Evolutionary conservation across 257 asterid species (phyloP), one percentile per base, ranked within the genome.

Genomic region (Salvia rosmarinus): DNA sequence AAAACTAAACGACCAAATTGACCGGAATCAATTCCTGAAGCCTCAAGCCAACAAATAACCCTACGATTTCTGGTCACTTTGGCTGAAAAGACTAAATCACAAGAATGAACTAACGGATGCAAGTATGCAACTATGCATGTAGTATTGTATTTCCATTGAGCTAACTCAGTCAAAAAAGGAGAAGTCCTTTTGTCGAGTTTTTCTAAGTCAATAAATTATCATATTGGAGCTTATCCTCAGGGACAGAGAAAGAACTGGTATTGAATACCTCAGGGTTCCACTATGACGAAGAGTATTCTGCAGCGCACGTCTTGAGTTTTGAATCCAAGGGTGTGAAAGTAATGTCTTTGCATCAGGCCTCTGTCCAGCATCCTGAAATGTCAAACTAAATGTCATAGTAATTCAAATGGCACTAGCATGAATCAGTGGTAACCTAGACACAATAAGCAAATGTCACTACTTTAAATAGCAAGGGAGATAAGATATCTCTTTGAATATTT

Each of bases 301-400:
- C 83, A 94, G 79, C 66, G 88, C 97, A 68, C 98, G 95, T 77
- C 99, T 91, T 49, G 99, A 95, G 78, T 89, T 91, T 84, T 88
- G 91, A 75, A 95, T 89, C 99, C 99, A 95, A 75, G 98, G 95
- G 75, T 95, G 99, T 81, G 94, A 91, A 80, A 95, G 96, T 74
- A 95, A 80, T 11, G 97, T 86, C 86, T 85, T 95, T 23, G 99
- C 99, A 80, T 91, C 99, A 19, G 99, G 99, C 85, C 99, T 91
- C 84, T 89, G 99, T 67, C 98, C 88, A 70, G 98, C 95, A 87
- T 95, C 99, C 99, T 95, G 95, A 84, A 83, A 82, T 47, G 67
- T 64, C 64, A 73, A 71, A 55, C 55, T 47, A 64, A 70, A 55
- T 39, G 70, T 77, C 60, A 85, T 49, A 64, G 64, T 67, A 64